Evolutionary conservation across 148 eudicot genomes (phyloP), one percentile per base, ranked within the genome.

Genomic region (Cornus suecica): DNA sequence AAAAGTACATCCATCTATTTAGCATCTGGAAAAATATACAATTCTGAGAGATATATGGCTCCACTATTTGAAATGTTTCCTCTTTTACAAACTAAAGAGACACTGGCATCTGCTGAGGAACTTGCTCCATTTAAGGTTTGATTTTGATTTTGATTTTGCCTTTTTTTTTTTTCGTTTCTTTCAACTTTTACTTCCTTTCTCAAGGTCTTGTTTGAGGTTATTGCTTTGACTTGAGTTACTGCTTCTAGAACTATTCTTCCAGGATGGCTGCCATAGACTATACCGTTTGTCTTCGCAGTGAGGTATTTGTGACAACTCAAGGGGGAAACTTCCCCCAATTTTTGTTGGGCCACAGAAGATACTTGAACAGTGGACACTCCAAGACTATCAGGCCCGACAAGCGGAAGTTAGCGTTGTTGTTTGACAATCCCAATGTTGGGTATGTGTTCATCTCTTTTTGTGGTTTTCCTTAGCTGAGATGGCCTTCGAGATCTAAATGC

Each of bases 201-300:
- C 32, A 70, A 65, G 73, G 30, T 62, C 45, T 78, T 28, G 74
- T 68, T 69, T 23, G 34, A 62, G 54, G 48, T 45, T 20, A 37
- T 62, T 72, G 42, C 37, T 58, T 80, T 79, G 77, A 80, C 70
- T 74, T 68, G 34, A 24, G 23, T 72, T 84, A 52, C 52, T 80
- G 79, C 69, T 70, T 76, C 66, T 85, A 95, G 99, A 92, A 92
- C 78, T 92, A 81, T 79, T 95, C 99, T 32, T 95, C 99, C 74
- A 87, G 99, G 84, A 91, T 95, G 97, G 99, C 99, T 78, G 97
- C 97, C 42, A 81, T 95, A 78, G 99, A 95, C 83, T 95, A 92
- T 83, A 95, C 99, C 42, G 99, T 95, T 78, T 95, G 97, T 86
- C 92, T 95, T 61, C 94, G 88, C 71, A 95, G 99, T 81, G 99